Percentiles rank a stretch among this genome's conserved stretches.
Conservation (phyloP, 1,139 yeast species). For the Hansenula sp. region DNA sequence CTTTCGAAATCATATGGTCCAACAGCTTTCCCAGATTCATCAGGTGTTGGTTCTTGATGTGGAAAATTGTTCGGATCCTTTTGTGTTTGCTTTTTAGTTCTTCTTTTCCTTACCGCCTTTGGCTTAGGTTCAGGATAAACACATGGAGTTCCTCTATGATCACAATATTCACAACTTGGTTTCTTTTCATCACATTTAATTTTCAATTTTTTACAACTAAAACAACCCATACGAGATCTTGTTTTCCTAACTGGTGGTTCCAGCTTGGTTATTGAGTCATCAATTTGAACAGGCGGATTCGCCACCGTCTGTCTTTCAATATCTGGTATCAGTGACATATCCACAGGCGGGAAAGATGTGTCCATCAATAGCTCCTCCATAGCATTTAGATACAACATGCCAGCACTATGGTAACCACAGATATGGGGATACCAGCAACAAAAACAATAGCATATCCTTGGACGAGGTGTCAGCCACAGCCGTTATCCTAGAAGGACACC, state of each 20-base stretch:
- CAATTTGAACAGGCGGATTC: no score
- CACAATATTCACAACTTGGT: slow-evolving; percentile 64
- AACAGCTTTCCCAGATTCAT: no score
- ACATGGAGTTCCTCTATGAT: slow-evolving; percentile 30
- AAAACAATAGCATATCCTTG: no score
- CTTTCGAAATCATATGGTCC: no score
- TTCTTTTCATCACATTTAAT: slow-evolving; percentile 69
- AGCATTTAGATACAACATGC: no score
- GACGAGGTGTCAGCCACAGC: no score
- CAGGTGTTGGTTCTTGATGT: background rate
- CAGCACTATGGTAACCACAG: no score
- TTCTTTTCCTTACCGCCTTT: background rate
- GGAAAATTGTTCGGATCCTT: background rate
- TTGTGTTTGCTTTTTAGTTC: background rate
- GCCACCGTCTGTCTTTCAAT: background rate
- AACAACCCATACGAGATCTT: slow-evolving; percentile 53
- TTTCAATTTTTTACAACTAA: slow-evolving; percentile 62
- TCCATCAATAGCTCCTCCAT: no score
- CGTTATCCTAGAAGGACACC: no score
- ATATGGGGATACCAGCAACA: no score
- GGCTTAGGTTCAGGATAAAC: slow-evolving; percentile 5
- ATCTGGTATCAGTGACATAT: background rate
- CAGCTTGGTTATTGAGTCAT: no score
- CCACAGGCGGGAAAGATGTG: background rate
- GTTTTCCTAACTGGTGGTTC: slow-evolving; percentile 6